These are phyloP conservation scores for Phytophthora cryptogea DNA, from an alignment of 352 stramenopile genomes.

Conservation along the genomic window DNA sequence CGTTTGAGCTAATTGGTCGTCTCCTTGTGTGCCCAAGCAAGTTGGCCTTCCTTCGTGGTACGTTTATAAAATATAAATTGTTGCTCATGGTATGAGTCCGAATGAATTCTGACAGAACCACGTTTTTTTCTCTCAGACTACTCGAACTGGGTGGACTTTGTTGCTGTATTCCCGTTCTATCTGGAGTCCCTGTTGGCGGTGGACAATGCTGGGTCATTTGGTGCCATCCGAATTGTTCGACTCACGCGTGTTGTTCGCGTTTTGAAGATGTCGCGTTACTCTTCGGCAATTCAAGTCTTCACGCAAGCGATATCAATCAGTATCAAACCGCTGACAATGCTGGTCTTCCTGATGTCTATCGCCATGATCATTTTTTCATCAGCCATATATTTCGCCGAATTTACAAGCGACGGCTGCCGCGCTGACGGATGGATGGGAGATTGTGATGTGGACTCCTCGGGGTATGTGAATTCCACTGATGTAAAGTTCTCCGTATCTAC, in stretches of 20 bases:
- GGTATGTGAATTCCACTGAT: slow-evolving; percentile 9
- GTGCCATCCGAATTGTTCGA: slow-evolving; percentile 82
- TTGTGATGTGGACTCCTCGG: slow-evolving; percentile 30
- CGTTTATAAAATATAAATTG: neutral
- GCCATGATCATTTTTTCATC: slow-evolving; percentile 87
- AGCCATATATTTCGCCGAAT: slow-evolving; percentile 85
- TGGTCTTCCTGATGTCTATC: slow-evolving; percentile 87
- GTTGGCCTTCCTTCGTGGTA: slow-evolving; percentile 55
- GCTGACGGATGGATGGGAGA: slow-evolving; percentile 59
- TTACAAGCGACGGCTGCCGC: slow-evolving; percentile 66
- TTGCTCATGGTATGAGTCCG: neutral
- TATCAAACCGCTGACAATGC: slow-evolving; percentile 84
- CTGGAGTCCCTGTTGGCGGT: slow-evolving; percentile 71
- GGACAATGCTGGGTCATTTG: slow-evolving; percentile 66
- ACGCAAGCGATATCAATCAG: slow-evolving; percentile 72
- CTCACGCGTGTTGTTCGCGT: slow-evolving; percentile 84
- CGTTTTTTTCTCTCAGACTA: slow-evolving; percentile 36
- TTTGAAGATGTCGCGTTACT: slow-evolving; percentile 89
- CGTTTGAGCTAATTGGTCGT: slow-evolving; percentile 63
- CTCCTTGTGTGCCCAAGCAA: slow-evolving; percentile 55
- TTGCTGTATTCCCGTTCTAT: slow-evolving; percentile 86
- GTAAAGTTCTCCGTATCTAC: slow-evolving; percentile 28
- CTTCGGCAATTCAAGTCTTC: slow-evolving; percentile 86
- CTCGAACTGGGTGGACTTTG: slow-evolving; percentile 85
- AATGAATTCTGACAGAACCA: neutral